Evolutionary conservation across 441 rosid species (phyloP).

Genomic region (Daphne laureola): DNA sequence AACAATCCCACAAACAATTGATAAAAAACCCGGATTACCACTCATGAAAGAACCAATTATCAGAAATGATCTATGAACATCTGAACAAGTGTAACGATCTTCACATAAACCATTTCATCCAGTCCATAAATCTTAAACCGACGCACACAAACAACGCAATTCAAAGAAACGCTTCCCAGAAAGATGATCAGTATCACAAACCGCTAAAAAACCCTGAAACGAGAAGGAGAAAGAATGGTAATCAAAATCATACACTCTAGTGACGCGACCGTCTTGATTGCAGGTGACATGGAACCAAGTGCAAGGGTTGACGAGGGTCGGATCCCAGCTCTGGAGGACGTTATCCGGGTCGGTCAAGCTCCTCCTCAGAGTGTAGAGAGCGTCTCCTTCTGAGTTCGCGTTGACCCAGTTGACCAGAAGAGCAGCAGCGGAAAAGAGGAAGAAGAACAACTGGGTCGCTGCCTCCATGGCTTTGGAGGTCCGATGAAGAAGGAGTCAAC

Average conservation of each 20-base stretch:
- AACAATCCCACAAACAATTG: too few relatives aligned
- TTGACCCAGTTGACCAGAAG: conserved; percentile 27
- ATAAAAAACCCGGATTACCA: too few relatives aligned
- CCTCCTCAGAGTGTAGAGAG: conserved; percentile 58
- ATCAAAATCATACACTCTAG: conserved; percentile 75
- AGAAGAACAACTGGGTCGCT: conserved; percentile 25
- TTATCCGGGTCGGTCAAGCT: conserved; percentile 70
- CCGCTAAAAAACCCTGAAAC: too few relatives aligned
- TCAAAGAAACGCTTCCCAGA: conserved; percentile 9
- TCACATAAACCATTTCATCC: too few relatives aligned
- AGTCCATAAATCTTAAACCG: background rate
- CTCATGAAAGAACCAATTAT: too few relatives aligned
- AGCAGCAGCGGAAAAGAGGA: conserved; percentile 18
- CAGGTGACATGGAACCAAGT: conserved; percentile 97
- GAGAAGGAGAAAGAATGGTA: conserved; percentile 9
- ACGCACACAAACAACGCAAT: conserved; percentile 7
- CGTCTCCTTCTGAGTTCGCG: conserved; percentile 83
- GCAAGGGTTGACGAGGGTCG: conserved; percentile 83
- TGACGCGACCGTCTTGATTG: conserved; percentile 74
- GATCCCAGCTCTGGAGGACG: conserved; percentile 99
- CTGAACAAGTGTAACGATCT: too few relatives aligned
- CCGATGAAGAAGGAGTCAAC: background rate
- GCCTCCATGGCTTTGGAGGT: conserved; percentile 42
- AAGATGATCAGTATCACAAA: background rate
- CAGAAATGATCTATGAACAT: too few relatives aligned